Percentiles rank a stretch among this genome's conserved stretches.
These are phyloP conservation scores for Wickerhamiella domercqiae DNA, from an alignment of 805 yeast species.

Conservation along the genomic window DNA sequence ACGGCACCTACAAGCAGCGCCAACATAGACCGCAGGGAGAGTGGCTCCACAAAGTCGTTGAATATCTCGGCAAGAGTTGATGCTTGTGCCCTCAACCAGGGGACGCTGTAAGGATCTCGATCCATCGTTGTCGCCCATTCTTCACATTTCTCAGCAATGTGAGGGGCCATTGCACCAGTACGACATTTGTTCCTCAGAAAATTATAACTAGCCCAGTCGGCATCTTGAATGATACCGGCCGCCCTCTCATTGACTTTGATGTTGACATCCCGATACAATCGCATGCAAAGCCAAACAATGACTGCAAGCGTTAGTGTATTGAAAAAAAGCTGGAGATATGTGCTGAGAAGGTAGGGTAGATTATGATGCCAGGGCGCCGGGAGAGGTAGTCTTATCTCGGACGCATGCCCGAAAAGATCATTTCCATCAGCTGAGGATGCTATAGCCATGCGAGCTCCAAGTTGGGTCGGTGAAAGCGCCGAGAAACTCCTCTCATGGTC, in stretches of 20 bases:
- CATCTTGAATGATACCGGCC: constrained; percentile 40
- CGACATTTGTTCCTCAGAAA: constrained; percentile 56
- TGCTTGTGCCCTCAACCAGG: constrained; percentile 54
- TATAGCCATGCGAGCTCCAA: constrained; percentile 15
- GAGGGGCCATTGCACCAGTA: constrained; percentile 48
- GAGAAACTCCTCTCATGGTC: not conserved
- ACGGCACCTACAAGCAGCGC: constrained; percentile 1
- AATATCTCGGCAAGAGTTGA: constrained; percentile 65
- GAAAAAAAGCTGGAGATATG: constrained; percentile 49
- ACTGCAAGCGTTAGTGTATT: constrained; percentile 36
- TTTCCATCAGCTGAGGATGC: constrained; percentile 1
- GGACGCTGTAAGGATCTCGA: constrained; percentile 47
- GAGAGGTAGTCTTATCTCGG: constrained; percentile 17
- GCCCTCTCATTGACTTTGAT: constrained; percentile 44
- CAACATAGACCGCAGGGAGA: constrained; percentile 27
- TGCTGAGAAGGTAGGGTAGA: constrained; percentile 39
- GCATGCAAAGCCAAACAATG: constrained; percentile 33
- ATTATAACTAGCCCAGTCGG: constrained; percentile 49
- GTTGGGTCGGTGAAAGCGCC: constrained; percentile 12
- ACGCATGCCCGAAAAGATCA: not conserved
- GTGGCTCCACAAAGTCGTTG: constrained; percentile 55
- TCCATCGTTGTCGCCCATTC: constrained; percentile 72
- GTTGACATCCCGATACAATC: constrained; percentile 52
- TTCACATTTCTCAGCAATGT: constrained; percentile 50
- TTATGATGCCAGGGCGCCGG: constrained; percentile 21